Evolutionary conservation across 129 eudicot genomes (phyloP).

Genomic region (Saussurea involucrata): DNA sequence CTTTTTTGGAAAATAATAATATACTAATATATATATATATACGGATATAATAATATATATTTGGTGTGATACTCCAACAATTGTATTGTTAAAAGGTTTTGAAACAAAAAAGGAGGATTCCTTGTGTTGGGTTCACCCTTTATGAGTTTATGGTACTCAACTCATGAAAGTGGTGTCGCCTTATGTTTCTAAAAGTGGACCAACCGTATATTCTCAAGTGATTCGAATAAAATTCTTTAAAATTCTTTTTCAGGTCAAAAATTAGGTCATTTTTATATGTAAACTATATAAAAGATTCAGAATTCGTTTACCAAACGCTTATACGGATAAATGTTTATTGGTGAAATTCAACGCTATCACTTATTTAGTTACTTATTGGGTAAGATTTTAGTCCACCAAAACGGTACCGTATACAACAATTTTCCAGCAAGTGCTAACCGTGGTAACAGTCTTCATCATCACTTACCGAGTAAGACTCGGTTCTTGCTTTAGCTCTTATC

Average conservation of each 20-base stretch:
- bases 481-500: no score
- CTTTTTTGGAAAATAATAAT: not conserved
- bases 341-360: no score
- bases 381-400: no score
- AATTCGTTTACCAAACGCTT: no score
- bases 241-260: no score
- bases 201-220: slow-evolving; percentile 14
- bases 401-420: no score
- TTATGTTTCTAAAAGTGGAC: slow-evolving; percentile 17
- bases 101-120: slow-evolving; percentile 35
- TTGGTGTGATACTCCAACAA: not conserved
- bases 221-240: not conserved
- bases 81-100: not conserved
- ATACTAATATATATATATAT: not conserved
- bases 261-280: not conserved
- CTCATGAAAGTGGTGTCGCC: slow-evolving; percentile 26
- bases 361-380: no score
- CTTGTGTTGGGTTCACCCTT: slow-evolving; percentile 30
- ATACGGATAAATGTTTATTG: no score
- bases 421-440: no score
- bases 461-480: no score
- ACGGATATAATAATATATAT: not conserved
- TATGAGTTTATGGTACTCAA: slow-evolving; percentile 18
- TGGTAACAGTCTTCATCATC: no score
- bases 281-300: no score